Evolutionary conservation across 2,329 filamentous ascomycete species (phyloP), one percentile per base, ranked within the genome.

Genomic region (Neonectria punicea): DNA sequence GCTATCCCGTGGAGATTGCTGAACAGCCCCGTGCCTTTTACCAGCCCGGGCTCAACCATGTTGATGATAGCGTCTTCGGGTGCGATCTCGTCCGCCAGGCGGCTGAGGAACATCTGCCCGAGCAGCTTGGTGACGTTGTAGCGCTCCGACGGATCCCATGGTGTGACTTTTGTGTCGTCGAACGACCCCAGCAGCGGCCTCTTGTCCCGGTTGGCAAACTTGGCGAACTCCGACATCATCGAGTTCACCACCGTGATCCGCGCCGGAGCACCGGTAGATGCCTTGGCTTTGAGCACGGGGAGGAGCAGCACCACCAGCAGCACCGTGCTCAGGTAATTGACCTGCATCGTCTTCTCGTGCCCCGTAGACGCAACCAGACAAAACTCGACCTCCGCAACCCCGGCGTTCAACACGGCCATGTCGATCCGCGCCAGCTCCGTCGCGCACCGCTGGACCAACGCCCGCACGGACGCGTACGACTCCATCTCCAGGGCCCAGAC

Each of bases 71-170:
- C 75, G 16, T 79, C 74, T 7, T 76, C 65, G 5, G 75, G 39
- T 4, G 51, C 56, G 14, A 84, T 75, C 2, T 78, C 70, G 10
- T 79, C 73, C 5, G 75, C 73, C 32, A 82, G 74, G 28, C 80
- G 77, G 25, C 79, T 75, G 14, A 80, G 70, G 51, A 82, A 78
- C 6, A 77, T 49, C n/a, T 76, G 75, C 1, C 36, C 51, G 20
- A 77, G 62, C 14, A 78, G 61, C 57, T 79, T 79, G 20, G 70
- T 70, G 20, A 50, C 60, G 22, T 50, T 53, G 58, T 78, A 78
- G 36, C 66, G 61, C 44, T 74, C 69, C 1, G 30, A 9, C 1
- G 54, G 20, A 56, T 73, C 62, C 43, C 64, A 77, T 6, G 57
- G 47, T 18, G 43, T 65, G n/a, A 58, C 66, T 3, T 67, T 34